Percentiles rank a stretch among this genome's conserved stretches.
Evolutionary conservation across 495 filamentous ascomycete species (phyloP).

Genomic region (Aspergillus incahuasiensis): DNA sequence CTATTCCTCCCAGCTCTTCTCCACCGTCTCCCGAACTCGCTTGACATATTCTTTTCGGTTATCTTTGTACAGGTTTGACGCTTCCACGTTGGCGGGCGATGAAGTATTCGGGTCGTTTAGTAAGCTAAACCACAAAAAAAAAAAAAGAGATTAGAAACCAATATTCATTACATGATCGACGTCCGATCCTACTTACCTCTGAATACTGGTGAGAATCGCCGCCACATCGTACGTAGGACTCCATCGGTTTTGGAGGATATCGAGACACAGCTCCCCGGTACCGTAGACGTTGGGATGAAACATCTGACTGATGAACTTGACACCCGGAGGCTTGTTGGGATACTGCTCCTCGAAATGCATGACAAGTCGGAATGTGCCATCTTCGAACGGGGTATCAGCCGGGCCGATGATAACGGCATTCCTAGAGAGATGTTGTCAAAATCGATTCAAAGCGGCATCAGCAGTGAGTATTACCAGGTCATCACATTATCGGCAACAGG

Average conservation of each 20-base stretch:
- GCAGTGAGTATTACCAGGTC: slow-evolving; percentile 70
- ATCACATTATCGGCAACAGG: slow-evolving; percentile 98
- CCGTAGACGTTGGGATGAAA: slow-evolving; percentile 99
- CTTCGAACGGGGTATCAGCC: slow-evolving; percentile 96
- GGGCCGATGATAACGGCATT: slow-evolving; percentile 99
- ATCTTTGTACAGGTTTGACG: slow-evolving; percentile 97
- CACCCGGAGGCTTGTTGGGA: slow-evolving; percentile 93
- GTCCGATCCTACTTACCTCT: slow-evolving; percentile 59
- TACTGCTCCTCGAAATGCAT: slow-evolving; percentile 99
- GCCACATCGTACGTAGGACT: slow-evolving; percentile 98
- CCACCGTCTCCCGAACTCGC: slow-evolving; percentile 90
- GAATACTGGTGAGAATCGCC: slow-evolving; percentile 93
- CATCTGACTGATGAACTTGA: slow-evolving; percentile 99
- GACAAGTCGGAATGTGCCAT: slow-evolving; percentile 93
- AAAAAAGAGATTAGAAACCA: background rate
- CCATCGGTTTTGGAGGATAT: slow-evolving; percentile 98
- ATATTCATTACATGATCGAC: background rate
- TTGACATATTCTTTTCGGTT: slow-evolving; percentile 95
- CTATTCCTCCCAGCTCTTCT: slow-evolving; percentile 98
- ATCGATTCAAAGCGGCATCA: background rate
- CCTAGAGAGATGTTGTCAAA: slow-evolving; percentile 49
- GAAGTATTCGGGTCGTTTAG: slow-evolving; percentile 97
- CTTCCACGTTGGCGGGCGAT: slow-evolving; percentile 95
- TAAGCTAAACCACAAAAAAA: slow-evolving; percentile 60
- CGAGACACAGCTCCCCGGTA: slow-evolving; percentile 92